Evolutionary conservation across 352 stramenopile species (phyloP).

Genomic region (Globisporangium solare): DNA sequence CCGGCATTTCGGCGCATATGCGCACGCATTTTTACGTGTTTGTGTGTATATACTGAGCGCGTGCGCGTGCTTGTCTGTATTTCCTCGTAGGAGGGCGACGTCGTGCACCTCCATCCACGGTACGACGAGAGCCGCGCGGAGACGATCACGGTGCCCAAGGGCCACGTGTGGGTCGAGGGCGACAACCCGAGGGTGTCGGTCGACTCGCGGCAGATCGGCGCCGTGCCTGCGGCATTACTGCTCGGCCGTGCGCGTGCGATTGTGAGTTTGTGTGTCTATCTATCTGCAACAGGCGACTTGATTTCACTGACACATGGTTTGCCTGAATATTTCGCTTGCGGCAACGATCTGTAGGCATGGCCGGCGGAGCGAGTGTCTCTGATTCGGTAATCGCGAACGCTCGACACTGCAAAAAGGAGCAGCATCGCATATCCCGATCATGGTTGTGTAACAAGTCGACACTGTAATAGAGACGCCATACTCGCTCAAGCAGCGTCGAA

Average conservation of each 20-base stretch:
- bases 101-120: slow-evolving; percentile 70
- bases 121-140: slow-evolving; percentile 51
- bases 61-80: not conserved
- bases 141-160: slow-evolving; percentile 83
- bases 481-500: too few relatives aligned
- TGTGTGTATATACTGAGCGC: not conserved
- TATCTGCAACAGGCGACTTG: not conserved
- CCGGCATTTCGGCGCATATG: slow-evolving; percentile 3
- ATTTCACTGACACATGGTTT: not conserved
- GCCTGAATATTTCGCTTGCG: not conserved
- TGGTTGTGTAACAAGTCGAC: too few relatives aligned
- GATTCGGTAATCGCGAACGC: not conserved
- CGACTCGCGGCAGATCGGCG: slow-evolving; percentile 93
- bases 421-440: too few relatives aligned
- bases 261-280: slow-evolving; percentile 48
- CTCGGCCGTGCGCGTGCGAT: slow-evolving; percentile 65
- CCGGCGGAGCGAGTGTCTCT: not conserved
- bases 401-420: too few relatives aligned
- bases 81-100: slow-evolving; percentile 65
- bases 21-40: too few relatives aligned
- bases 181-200: slow-evolving; percentile 93
- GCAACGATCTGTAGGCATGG: not conserved
- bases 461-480: too few relatives aligned
- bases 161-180: slow-evolving; percentile 96
- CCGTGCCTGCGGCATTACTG: slow-evolving; percentile 87